These are phyloP conservation scores for Boletus huronensis DNA, from an alignment of 768 basidiomycete species.

Conservation along the genomic window DNA sequence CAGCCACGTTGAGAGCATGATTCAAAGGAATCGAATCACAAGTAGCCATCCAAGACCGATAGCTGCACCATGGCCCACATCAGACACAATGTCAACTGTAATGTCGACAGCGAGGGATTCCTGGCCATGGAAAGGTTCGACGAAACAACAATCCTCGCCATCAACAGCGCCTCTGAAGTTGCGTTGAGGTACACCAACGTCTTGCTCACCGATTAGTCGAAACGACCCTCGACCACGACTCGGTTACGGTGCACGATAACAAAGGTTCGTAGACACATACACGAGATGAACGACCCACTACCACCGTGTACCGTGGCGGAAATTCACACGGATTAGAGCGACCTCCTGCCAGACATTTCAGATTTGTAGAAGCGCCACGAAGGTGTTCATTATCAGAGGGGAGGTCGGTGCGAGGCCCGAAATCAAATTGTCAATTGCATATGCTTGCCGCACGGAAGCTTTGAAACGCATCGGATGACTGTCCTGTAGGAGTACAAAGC, in stretches of 20 bases:
- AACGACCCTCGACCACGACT: neutral
- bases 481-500: conserved; percentile 9
- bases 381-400: neutral
- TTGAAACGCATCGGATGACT: conserved; percentile 1
- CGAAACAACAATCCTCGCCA: too few species aligned
- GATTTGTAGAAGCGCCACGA: conserved; percentile 1
- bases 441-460: neutral
- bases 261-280: neutral
- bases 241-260: neutral
- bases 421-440: neutral
- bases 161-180: neutral
- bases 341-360: conserved; percentile 5
- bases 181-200: neutral
- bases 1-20: neutral
- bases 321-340: too few species aligned
- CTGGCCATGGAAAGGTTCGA: neutral
- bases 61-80: neutral
- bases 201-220: neutral
- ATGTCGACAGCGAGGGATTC: neutral
- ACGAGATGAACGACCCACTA: too few species aligned
- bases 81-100: neutral
- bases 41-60: neutral
- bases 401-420: neutral
- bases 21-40: neutral
- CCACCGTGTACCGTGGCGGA: too few species aligned